Evolutionary conservation across 257 asterid species (phyloP).

Genomic region (Coffea canephora): DNA sequence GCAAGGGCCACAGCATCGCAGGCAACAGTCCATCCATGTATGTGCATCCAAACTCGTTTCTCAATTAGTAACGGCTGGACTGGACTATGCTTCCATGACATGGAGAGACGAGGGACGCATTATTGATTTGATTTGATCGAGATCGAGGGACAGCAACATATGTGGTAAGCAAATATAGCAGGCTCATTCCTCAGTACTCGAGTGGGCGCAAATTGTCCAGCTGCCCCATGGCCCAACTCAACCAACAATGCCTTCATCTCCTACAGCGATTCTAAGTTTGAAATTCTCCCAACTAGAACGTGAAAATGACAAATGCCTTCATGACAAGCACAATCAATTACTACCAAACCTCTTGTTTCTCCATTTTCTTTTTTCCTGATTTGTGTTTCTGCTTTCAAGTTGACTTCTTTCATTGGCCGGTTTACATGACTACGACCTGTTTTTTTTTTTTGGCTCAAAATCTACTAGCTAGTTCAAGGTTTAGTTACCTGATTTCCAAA

Average conservation of each 20-base stretch:
- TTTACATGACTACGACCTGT: constrained; percentile 11
- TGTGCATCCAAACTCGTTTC: too few species aligned
- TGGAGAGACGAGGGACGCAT: too few species aligned
- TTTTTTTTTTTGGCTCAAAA: not conserved
- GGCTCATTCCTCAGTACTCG: too few species aligned
- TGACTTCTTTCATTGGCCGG: constrained; percentile 18
- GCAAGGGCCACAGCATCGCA: not conserved
- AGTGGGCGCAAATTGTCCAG: not conserved
- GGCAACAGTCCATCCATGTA: too few species aligned
- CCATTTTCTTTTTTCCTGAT: not conserved
- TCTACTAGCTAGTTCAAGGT: constrained; percentile 2
- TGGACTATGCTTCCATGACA: not conserved
- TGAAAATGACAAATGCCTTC: not conserved
- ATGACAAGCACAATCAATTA: not conserved
- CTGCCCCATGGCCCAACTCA: not conserved
- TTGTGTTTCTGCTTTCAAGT: not conserved
- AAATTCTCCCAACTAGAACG: not conserved
- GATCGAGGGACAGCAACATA: too few species aligned
- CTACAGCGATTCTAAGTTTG: not conserved
- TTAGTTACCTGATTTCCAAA: constrained; percentile 22
- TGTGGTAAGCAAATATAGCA: too few species aligned
- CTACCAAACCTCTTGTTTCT: not conserved
- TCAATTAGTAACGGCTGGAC: too few species aligned
- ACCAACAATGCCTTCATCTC: not conserved
- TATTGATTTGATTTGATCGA: too few species aligned